These are phyloP conservation scores for Scheffersomyces lignicola DNA, from an alignment of 1,139 yeast genomes.

Conservation along the genomic window DNA sequence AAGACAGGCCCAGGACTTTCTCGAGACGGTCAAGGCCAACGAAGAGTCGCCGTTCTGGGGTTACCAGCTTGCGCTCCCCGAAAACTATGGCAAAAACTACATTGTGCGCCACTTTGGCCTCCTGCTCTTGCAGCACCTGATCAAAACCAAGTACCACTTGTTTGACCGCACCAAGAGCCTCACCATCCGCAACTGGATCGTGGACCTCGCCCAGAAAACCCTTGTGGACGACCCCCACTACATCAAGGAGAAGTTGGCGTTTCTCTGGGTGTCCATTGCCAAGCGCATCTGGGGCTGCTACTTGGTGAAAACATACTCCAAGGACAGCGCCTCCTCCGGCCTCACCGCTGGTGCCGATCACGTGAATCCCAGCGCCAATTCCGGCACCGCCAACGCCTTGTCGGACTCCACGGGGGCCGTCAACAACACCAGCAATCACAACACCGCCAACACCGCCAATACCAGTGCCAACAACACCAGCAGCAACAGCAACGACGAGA, in stretches of 20 bases:
- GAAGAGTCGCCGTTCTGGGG: constrained; percentile 94
- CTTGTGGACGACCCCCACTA: constrained; percentile 78
- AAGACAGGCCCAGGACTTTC: constrained; percentile 67
- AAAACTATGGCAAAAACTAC: constrained; percentile 59
- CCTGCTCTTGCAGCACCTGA: constrained; percentile 72
- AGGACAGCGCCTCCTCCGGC: not conserved
- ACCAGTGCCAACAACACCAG: not conserved
- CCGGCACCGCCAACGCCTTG: constrained; percentile 4
- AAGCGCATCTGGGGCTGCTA: constrained; percentile 86
- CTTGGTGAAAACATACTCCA: constrained; percentile 24
- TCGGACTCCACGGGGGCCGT: constrained; percentile 13
- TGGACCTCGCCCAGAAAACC: constrained; percentile 68
- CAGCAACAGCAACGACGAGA: not conserved
- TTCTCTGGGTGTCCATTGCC: constrained; percentile 90
- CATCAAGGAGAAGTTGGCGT: constrained; percentile 85
- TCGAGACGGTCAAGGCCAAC: constrained; percentile 72
- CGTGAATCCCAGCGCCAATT: constrained; percentile 4
- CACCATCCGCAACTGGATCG: constrained; percentile 80
- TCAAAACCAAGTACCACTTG: constrained; percentile 54
- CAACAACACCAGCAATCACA: constrained; percentile 3
- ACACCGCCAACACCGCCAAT: not conserved
- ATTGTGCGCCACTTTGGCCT: constrained; percentile 90
- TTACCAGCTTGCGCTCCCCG: constrained; percentile 70
- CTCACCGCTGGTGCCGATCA: constrained; percentile 2
- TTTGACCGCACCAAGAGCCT: constrained; percentile 61